Base-by-base conservation (phyloP, 2,329 filamentous ascomycete species). In the Diaporthe ampelina region DNA sequence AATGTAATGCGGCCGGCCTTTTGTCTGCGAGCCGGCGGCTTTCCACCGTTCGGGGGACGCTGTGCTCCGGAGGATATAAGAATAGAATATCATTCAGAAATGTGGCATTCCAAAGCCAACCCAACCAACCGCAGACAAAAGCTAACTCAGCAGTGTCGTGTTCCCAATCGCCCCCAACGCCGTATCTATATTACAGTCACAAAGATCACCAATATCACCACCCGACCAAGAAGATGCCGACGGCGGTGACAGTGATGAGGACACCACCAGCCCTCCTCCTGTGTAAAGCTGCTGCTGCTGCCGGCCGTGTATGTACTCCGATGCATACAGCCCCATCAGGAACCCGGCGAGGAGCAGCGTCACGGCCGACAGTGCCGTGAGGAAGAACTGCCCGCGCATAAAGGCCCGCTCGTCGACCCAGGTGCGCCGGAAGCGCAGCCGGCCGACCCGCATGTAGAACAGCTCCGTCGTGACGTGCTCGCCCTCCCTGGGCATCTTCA, bases 381-480 rank as follows among this genome's bases (percentile, higher is more conserved):
- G 37, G 37, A 73, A 75, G 5, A 73, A 50, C 61, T 75, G 70
- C 21, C 70, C 73, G 24, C 73, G 54, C 70, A 75, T 21, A n/a
- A 75, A 32, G 37, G 73, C 76, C 50, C 78, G 76, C 21, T 79
- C 76, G 43, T 82, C 81, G 37, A 82, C 73, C 82, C 82, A 83
- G 21, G 77, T 73, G 76, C 81, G 79, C 1, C 79, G 76, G 15
- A 83, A 77, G 11, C 77, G 74, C 70, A 83, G 74, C 37, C 73
- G 77, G 40, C 81, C 80, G 45, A 83, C 74, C n/a, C 81, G 79
- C 79, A 83, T 80, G 77, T 80, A 79, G 71, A 82, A 83, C 35
- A 83, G 72, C 76, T 83, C 82, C 50, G 70, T 76, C 13, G 26
- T 52, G 50, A 75, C 73, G 70, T 75, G 76, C 29, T 74, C 75